Evolutionary conservation across 164 flowering plant genomes (phyloP), one percentile per base, ranked within the genome.

Genomic region (Chimonanthus praecox): DNA sequence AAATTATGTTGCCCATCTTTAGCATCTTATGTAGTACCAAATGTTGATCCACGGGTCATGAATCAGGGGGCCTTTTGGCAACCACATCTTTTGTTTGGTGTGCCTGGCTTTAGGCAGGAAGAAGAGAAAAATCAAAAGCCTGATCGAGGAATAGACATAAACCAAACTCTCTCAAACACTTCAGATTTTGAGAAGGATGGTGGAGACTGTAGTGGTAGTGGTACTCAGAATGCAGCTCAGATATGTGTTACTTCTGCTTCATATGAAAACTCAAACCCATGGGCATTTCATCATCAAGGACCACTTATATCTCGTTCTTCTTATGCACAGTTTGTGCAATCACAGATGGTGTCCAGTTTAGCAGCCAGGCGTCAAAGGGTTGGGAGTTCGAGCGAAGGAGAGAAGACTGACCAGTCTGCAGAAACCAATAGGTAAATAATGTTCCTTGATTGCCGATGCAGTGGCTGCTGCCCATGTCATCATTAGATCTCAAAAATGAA

Each of bases 281-380:
- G 91, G 90, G 80, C 82, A 7, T 84, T 86, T 75, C 68, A 66
- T 66, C 68, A 62, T 62, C 83, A 78, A 47, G 74, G 81, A 4
- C 78, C 78, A 21, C 64, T 73, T 73, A 15, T 80, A 68, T 79
- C 87, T 0, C 78, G 78, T 73, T 54, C 82, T 64, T 64, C 84
- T 49, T 16, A 81, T 18, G 73, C 72, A 70, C 82, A 69, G 63
- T 58, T 78, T 72, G 67, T 74, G 62, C 81, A 80, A 69, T 78
- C 82, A 0, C 80, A 77, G 71, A 60, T 70, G 51, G 74, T 67
- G 10, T 76, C 84, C 3, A 86, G 80, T 75, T 72, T 72, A 61
- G 64, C 74, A 0, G 83, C 72, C 6, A 47, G 84, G 74, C 73
- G 67, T 62, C 77, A 78, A 75, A 85, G 81, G 60, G 6, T 51